phyloP scores from a whole-genome alignment of 31 red algal genomes.

The Odonthalia washingtoniensis region DNA sequence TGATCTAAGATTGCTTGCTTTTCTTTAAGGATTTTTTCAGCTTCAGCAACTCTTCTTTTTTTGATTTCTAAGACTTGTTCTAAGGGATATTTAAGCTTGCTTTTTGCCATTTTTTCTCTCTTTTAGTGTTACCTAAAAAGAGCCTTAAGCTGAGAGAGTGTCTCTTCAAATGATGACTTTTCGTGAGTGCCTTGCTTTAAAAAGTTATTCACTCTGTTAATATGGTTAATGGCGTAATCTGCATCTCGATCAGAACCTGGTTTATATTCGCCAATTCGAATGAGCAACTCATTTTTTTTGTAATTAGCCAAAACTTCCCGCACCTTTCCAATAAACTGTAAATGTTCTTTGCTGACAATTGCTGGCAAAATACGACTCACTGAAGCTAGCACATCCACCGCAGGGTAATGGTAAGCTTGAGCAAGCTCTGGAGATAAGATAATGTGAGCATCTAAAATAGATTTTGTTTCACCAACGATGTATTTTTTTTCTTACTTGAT shows the following conservation, averaged over 20 bases:
- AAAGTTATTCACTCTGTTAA: constrained; percentile 10
- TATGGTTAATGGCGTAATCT: constrained; percentile 31
- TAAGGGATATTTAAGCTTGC: too few relatives aligned
- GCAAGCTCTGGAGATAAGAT: constrained; percentile 35
- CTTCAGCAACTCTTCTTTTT: too few relatives aligned
- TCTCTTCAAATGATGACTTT: too few relatives aligned
- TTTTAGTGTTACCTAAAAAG: too few relatives aligned
- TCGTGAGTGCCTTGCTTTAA: constrained; percentile 1
- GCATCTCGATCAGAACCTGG: constrained; percentile 17
- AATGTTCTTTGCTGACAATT: constrained; percentile 19
- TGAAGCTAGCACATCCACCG: constrained; percentile 39
- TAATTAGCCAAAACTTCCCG: constrained; percentile 44
- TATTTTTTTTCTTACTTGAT: too few relatives aligned
- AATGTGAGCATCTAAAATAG: constrained; percentile 46
- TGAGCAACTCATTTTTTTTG: constrained; percentile 30
- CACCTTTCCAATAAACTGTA: constrained; percentile 5
- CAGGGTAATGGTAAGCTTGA: constrained; percentile 18
- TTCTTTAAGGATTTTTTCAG: too few relatives aligned
- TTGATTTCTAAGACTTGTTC: too few relatives aligned
- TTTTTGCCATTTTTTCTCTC: too few relatives aligned
- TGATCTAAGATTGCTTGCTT: too few relatives aligned
- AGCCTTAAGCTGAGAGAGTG: too few relatives aligned
- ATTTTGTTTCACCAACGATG: constrained; percentile 38
- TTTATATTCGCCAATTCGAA: constrained; percentile 46
- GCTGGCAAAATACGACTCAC: constrained; percentile 27